Conservation (phyloP, 2,329 filamentous ascomycete species). For the Nothophoma quercina region DNA sequence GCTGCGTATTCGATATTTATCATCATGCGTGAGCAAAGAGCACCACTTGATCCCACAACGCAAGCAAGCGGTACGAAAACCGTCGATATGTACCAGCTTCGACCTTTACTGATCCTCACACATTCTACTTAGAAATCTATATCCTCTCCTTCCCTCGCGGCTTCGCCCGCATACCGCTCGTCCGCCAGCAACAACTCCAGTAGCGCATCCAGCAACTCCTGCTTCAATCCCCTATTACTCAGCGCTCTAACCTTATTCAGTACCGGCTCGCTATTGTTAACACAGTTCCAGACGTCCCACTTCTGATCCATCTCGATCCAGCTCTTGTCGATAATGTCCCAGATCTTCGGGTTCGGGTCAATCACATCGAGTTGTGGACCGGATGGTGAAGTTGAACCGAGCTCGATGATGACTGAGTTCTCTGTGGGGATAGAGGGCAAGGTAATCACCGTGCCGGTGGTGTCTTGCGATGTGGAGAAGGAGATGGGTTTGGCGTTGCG, state of each 20-base stretch:
- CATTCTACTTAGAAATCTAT: not conserved
- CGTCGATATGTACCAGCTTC: too few species aligned
- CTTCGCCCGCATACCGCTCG: slow-evolving; percentile 35
- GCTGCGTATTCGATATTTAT: too few species aligned
- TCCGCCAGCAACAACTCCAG: slow-evolving; percentile 47
- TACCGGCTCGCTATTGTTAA: slow-evolving; percentile 38
- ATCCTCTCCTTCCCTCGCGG: not conserved
- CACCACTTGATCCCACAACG: too few species aligned
- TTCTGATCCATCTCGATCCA: slow-evolving; percentile 44
- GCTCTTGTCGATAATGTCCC: slow-evolving; percentile 38
- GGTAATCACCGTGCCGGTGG: slow-evolving; percentile 39
- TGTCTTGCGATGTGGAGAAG: slow-evolving; percentile 22
- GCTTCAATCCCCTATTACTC: slow-evolving; percentile 35
- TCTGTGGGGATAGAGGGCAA: slow-evolving; percentile 31
- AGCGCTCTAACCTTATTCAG: slow-evolving; percentile 40
- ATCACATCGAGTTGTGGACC: slow-evolving; percentile 45
- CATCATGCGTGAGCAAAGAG: too few species aligned
- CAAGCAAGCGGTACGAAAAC: too few species aligned
- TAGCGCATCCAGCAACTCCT: slow-evolving; percentile 43
- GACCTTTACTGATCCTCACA: too few species aligned
- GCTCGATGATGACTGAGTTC: slow-evolving; percentile 38
- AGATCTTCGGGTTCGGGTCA: slow-evolving; percentile 40
- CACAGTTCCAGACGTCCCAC: slow-evolving; percentile 42
- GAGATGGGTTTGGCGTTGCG: slow-evolving; percentile 32
- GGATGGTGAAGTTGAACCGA: slow-evolving; percentile 19